Conservation (phyloP, 1,284 basidiomycete genomes). For the Marasmius oreades region DNA sequence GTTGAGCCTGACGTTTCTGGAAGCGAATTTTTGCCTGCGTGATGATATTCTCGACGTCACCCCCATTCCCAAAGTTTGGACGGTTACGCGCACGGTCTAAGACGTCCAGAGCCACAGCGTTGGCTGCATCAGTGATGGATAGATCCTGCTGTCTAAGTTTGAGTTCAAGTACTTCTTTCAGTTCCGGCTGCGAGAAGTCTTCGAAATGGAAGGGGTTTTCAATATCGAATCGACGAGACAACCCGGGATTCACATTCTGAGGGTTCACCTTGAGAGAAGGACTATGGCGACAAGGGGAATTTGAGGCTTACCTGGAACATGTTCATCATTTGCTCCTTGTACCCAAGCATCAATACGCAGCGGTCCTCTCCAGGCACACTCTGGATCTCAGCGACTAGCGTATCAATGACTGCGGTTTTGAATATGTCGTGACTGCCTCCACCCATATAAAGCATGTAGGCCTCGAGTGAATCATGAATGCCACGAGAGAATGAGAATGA, state of each 20-base stretch:
- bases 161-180: slow-evolving; percentile 46
- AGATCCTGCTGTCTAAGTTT: slow-evolving; percentile 59
- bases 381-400: slow-evolving; percentile 69
- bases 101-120: slow-evolving; percentile 49
- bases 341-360: slow-evolving; percentile 62
- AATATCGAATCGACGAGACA: slow-evolving; percentile 57
- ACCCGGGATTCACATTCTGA: slow-evolving; percentile 67
- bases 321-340: slow-evolving; percentile 58
- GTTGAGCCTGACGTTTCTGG: slow-evolving; percentile 37
- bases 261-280: background rate
- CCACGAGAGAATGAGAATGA: background rate
- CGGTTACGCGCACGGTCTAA: slow-evolving; percentile 48
- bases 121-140: slow-evolving; percentile 51
- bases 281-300: background rate
- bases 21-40: slow-evolving; percentile 48
- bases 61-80: slow-evolving; percentile 67
- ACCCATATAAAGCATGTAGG: slow-evolving; percentile 57
- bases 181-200: slow-evolving; percentile 53
- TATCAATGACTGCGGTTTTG: slow-evolving; percentile 68
- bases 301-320: slow-evolving; percentile 59
- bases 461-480: slow-evolving; percentile 31
- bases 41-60: slow-evolving; percentile 65
- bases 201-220: slow-evolving; percentile 67
- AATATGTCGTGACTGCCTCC: slow-evolving; percentile 39
- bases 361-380: slow-evolving; percentile 64